A percentile compares a stretch with the other conserved stretches of the same genome.
phyloP scores from a whole-genome alignment of 1,284 basidiomycete species.

The Sparassis latifolia region DNA sequence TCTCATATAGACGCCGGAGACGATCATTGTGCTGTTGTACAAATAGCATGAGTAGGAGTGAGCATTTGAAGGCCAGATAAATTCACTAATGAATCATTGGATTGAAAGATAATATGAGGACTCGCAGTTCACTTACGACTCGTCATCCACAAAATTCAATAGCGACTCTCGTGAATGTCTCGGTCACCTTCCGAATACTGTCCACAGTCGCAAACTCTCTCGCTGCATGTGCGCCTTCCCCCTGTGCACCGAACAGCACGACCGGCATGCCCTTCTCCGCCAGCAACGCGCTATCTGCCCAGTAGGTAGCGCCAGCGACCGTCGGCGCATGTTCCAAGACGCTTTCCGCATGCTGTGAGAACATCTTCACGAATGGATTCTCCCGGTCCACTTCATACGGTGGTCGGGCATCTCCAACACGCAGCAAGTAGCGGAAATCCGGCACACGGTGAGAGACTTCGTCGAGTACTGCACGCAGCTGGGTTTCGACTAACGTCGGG shows the following conservation, averaged over 20 bases:
- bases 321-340: neutral
- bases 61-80: no score
- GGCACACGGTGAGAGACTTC: neutral
- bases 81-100: no score
- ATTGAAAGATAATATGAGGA: no score
- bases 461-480: constrained; percentile 4
- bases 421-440: constrained; percentile 5
- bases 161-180: constrained; percentile 1
- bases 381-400: constrained; percentile 4
- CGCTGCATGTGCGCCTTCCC: constrained; percentile 5
- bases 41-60: no score
- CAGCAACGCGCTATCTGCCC: constrained; percentile 7
- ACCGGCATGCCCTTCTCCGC: constrained; percentile 6
- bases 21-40: no score
- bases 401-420: constrained; percentile 2
- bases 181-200: constrained; percentile 4
- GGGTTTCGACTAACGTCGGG: constrained; percentile 1
- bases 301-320: constrained; percentile 2
- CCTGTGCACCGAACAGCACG: constrained; percentile 7
- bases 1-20: no score
- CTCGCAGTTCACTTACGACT: neutral
- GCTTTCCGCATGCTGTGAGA: constrained; percentile 1
- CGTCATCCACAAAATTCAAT: constrained; percentile 4
- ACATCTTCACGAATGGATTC: constrained; percentile 2
- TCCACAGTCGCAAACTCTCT: constrained; percentile 1